A percentile compares a stretch with the other conserved stretches of the same genome.
Evolutionary conservation across 1,284 basidiomycete species (phyloP).

Genomic region (Marasmius sp.): DNA sequence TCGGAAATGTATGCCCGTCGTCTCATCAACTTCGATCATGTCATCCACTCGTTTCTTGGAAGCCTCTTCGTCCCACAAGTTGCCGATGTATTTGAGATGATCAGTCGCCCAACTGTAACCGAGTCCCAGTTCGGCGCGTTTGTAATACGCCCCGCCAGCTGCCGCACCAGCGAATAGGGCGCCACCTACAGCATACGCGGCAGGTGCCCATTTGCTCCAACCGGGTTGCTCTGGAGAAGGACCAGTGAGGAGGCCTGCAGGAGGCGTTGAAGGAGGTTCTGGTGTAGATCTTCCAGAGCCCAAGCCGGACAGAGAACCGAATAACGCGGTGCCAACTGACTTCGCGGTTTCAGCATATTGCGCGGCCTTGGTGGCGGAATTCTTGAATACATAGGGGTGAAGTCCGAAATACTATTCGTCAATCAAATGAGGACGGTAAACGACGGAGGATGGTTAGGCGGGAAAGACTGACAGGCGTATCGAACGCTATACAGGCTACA

Average conservation of each 20-base stretch:
- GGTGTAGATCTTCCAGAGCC: constrained; percentile 41
- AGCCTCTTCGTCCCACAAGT: constrained; percentile 79
- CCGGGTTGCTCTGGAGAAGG: constrained; percentile 25
- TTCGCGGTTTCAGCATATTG: constrained; percentile 72
- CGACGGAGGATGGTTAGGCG: constrained; percentile 10
- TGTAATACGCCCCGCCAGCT: constrained; percentile 82
- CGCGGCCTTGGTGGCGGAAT: constrained; percentile 76
- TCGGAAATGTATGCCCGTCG: constrained; percentile 69
- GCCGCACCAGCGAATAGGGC: constrained; percentile 80
- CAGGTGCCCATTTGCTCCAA: constrained; percentile 66
- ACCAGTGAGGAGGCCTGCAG: constrained; percentile 24
- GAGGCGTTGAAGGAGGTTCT: constrained; percentile 27
- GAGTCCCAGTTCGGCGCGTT: constrained; percentile 67
- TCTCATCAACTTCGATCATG: constrained; percentile 58
- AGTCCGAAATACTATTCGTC: constrained; percentile 75
- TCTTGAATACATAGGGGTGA: constrained; percentile 86
- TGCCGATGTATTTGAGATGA: constrained; percentile 89
- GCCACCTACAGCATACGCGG: constrained; percentile 66
- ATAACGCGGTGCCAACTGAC: constrained; percentile 54
- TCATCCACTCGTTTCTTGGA: constrained; percentile 64
- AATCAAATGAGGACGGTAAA: not conserved
- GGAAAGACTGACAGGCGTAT: constrained; percentile 74
- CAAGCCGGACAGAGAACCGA: constrained; percentile 52
- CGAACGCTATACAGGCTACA: constrained; percentile 81
- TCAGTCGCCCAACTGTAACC: constrained; percentile 82